Base-by-base conservation (phyloP, 176 grass and related monocot genomes). In the Miscanthus lutarioriparius region DNA sequence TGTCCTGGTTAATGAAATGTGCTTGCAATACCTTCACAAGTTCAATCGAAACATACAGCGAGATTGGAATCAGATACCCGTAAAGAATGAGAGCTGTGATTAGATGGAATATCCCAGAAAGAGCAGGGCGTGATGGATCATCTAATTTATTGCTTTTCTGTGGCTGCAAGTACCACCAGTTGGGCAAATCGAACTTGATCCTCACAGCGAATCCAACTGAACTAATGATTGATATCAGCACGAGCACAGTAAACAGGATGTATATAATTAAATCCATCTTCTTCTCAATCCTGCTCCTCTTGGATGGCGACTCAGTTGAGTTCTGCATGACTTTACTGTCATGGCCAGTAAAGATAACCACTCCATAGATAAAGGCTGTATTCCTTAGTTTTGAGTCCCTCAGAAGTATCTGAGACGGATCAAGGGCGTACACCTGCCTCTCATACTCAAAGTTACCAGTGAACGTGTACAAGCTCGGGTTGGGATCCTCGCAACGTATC, bases 241-340 rank as follows among this genome's bases (percentile, higher is more conserved):
- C 86, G 11, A 99, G 91, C 17, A 99, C 77, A 72, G 91, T 96
- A 79, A 99, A 99, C 41, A 99, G 78, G 27, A 99, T 79, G 22
- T 99, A 99, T 85, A 99, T 99, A 41, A 99, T 88, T 43, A 92
- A 78, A 81, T 99, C 96, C 96, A 99, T 99, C 76, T 99, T 96
- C 78, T 67, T 96, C 86, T 99, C 96, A 40, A 99, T 94, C 80
- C 90, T 87, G 78, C 96, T 99, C 78, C 96, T 93, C 78, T 99
- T 99, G 47, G 96, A 96, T 17, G 96, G 96, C 0, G 96, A 96
- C 37, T 94, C 71, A 0, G 96, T 99, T 25, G 96, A 87, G 67
- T 99, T 99, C 87, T 99, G 96, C 96, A 99, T 99, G 26, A 99
- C 93, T 83, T 99, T 99, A 41, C 88, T 99, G 37, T 99, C 96